Evolutionary conservation across 2,329 filamentous ascomycete species (phyloP), one percentile per base, ranked within the genome.

Genomic region (Ceratocystiopsis minuta): DNA sequence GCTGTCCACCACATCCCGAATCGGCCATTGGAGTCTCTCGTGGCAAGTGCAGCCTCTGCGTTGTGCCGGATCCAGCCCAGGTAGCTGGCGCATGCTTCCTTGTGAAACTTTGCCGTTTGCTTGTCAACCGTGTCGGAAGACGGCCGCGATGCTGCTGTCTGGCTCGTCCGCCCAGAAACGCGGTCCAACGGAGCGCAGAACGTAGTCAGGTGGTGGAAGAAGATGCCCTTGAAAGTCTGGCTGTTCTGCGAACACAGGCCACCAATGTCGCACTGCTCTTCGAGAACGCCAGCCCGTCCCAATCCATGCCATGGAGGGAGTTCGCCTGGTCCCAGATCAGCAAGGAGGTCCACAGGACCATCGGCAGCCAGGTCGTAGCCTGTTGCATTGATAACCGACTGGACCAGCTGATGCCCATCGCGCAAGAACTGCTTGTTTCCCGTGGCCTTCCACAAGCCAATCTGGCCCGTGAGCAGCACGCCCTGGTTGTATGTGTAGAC

Each of bases 401-500:
- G 66, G 35, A 95, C 67, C 9, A 95, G 70, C n/a, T 62, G 55
- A 57, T 95, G 85, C 0, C 84, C 88, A 44, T 94, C 85, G 16
- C 70, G 59, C 1, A 95, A 66, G 54, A 86, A 95, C 1, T 62
- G 66, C 2, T 64, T 57, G n/a, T 75, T 70, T 13, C 80, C 80
- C 0, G 83, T 94, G 14, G 75, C 76, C 47, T 82, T 70, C 74
- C 81, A 95, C 0, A 95, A 67, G 1, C 78, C 81, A 32, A 83
- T 73, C 43, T 85, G 72, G 13, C 85, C 87, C 5, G 82, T 86
- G 17, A 95, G 70, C 1, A 96, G 54, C 4, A 95, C 85, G 17
- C 87, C 88, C 58, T 96, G 88, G 60, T 96, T 96, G 63, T 96
- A 95, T 0, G 86, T 92, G 59, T 87, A 94, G 10, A 94, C 80